Percentiles rank a stretch among this genome's conserved stretches.
phyloP scores from a whole-genome alignment of 352 stramenopile genomes.

The Achlya hypogyna region DNA sequence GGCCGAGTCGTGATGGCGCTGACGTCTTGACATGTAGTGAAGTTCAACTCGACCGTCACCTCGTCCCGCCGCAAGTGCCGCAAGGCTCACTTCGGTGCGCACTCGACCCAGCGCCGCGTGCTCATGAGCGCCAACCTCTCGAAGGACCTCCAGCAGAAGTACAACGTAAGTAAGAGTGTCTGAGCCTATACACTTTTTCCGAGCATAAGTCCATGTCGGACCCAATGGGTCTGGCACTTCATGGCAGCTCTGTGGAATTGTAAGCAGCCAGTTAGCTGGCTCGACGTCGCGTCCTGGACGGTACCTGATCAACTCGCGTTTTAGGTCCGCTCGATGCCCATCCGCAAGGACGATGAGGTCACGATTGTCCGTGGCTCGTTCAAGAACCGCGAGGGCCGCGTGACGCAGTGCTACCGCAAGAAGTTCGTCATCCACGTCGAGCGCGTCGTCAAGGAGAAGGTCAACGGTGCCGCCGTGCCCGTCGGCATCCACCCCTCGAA shows the following conservation, averaged over 20 bases:
- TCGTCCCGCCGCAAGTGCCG: conserved; percentile 96
- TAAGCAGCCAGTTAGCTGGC: too few species aligned
- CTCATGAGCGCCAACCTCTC: conserved; percentile 97
- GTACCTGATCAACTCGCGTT: conserved; percentile 12
- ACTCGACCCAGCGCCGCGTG: conserved; percentile 93
- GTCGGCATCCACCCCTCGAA: conserved; percentile 97
- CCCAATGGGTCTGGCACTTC: conserved; percentile 58
- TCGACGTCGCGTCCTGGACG: too few species aligned
- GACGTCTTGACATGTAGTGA: conserved; percentile 58
- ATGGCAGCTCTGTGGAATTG: conserved; percentile 59
- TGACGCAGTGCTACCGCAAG: conserved; percentile 96
- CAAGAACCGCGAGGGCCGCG: conserved; percentile 98
- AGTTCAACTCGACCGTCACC: conserved; percentile 91
- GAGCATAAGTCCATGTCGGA: conserved; percentile 86
- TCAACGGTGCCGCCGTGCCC: conserved; percentile 92
- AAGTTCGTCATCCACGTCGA: conserved; percentile 99
- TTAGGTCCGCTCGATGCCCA: conserved; percentile 94
- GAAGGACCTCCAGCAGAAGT: conserved; percentile 99
- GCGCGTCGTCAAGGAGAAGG: conserved; percentile 97
- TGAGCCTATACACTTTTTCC: too few species aligned
- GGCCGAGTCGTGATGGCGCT: too few species aligned
- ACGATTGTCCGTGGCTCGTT: conserved; percentile 94
- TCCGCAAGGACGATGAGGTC: conserved; percentile 99
- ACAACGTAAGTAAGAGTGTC: conserved; percentile 99
- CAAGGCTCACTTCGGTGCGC: conserved; percentile 98